Evolutionary conservation across 1,284 basidiomycete species (phyloP).

Genomic region (Cryptococcus sp.): DNA sequence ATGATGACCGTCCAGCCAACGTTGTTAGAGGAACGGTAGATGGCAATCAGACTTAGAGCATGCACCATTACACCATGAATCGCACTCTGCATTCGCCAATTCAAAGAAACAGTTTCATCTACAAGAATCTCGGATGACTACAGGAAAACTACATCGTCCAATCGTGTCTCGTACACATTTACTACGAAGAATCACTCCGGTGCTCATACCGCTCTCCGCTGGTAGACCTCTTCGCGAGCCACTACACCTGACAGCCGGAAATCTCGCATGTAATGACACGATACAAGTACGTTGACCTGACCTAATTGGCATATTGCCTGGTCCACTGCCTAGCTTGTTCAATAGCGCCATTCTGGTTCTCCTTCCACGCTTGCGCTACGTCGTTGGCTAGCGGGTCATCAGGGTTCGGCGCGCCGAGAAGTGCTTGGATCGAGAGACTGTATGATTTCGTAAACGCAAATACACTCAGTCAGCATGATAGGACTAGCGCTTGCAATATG

Average conservation of each 20-base stretch:
- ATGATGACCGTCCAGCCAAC: no score
- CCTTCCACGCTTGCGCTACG: constrained; percentile 97
- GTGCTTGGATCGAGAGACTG: constrained; percentile 85
- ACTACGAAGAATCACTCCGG: no score
- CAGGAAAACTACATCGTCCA: no score
- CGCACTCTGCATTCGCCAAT: no score
- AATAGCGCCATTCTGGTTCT: constrained; percentile 89
- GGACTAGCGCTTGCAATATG: neutral
- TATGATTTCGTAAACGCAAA: neutral
- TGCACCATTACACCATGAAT: no score
- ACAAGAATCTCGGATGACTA: no score
- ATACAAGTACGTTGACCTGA: neutral
- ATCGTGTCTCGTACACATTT: no score
- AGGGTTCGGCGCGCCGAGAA: constrained; percentile 93
- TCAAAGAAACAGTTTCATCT: no score
- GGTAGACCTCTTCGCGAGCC: neutral
- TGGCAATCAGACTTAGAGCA: no score
- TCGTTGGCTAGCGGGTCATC: constrained; percentile 93
- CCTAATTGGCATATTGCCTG: constrained; percentile 66
- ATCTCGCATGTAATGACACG: neutral
- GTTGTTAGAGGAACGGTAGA: no score
- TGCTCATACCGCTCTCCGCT: no score
- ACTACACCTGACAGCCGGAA: neutral
- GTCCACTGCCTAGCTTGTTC: constrained; percentile 91
- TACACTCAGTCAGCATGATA: neutral